Evolutionary conservation across 495 filamentous ascomycete genomes (phyloP).

Genomic region (Aspergillus nanangensis): DNA sequence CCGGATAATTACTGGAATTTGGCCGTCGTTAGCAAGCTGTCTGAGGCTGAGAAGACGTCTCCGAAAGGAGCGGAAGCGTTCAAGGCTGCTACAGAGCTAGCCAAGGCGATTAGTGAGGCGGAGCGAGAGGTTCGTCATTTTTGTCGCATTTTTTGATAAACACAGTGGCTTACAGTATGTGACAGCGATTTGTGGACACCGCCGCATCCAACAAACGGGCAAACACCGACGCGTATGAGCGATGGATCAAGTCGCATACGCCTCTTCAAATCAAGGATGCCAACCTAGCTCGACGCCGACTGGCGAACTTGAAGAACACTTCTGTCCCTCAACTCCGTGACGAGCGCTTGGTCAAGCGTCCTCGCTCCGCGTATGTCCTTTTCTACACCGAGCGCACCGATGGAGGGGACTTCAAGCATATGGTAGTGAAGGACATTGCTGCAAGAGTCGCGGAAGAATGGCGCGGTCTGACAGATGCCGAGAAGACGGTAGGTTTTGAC

Average conservation of each 20-base stretch:
- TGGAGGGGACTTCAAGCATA: constrained; percentile 43
- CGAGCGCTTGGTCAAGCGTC: constrained; percentile 52
- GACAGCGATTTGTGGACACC: constrained; percentile 45
- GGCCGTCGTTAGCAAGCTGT: constrained; percentile 17
- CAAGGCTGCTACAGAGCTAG: constrained; percentile 12
- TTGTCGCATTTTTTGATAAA: not conserved
- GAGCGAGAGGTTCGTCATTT: constrained; percentile 32
- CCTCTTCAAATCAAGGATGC: constrained; percentile 54
- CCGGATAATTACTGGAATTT: constrained; percentile 14
- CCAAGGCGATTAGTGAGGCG: constrained; percentile 19
- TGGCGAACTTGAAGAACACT: constrained; percentile 30
- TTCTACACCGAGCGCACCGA: constrained; percentile 45
- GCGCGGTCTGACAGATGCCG: constrained; percentile 43
- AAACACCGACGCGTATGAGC: constrained; percentile 40
- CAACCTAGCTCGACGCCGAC: constrained; percentile 54
- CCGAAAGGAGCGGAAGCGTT: constrained; percentile 7
- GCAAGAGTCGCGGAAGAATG: constrained; percentile 47
- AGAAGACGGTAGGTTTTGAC: constrained; percentile 50
- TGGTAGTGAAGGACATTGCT: constrained; percentile 19
- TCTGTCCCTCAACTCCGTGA: constrained; percentile 40
- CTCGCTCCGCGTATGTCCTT: constrained; percentile 28
- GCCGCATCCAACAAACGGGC: constrained; percentile 43
- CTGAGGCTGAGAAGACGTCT: constrained; percentile 4
- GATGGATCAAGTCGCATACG: constrained; percentile 58
- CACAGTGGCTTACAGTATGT: constrained; percentile 8